Percentiles rank a stretch among this genome's conserved stretches.
Conservation (phyloP, 257 asterid species). For the Lycium ferocissimum region DNA sequence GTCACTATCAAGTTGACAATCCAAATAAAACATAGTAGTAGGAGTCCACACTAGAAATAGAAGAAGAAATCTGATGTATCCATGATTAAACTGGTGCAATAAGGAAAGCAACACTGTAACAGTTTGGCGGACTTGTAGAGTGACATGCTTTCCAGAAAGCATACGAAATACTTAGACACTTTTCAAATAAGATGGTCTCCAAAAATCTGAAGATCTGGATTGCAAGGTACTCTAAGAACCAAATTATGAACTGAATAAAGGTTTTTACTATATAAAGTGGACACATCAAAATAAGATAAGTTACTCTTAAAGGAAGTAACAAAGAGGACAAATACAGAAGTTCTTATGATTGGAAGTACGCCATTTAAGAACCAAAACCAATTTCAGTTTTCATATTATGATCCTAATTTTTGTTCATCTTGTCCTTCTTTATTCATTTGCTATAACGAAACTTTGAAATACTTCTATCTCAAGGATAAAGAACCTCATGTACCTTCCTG, state of each 20-base stretch:
- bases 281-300: neutral
- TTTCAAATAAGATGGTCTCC: neutral
- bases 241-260: neutral
- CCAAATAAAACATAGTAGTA: neutral
- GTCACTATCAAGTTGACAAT: neutral
- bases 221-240: conserved; percentile 10
- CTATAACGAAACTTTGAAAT: neutral
- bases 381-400: conserved; percentile 4
- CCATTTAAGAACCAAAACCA: neutral
- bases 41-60: neutral
- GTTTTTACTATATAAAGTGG: neutral
- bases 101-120: neutral
- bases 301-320: neutral
- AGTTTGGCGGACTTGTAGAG: neutral
- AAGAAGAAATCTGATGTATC: neutral
- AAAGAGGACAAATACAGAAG: neutral
- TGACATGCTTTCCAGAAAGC: conserved; percentile 18
- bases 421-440: neutral
- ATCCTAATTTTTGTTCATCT: neutral
- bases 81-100: neutral
- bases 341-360: neutral
- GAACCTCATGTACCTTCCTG: conserved; percentile 65
- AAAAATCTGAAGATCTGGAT: conserved; percentile 13
- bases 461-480: conserved; percentile 18
- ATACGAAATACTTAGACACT: neutral